phyloP scores from a whole-genome alignment of 495 filamentous ascomycete genomes.

The Aspergillus leporis region DNA sequence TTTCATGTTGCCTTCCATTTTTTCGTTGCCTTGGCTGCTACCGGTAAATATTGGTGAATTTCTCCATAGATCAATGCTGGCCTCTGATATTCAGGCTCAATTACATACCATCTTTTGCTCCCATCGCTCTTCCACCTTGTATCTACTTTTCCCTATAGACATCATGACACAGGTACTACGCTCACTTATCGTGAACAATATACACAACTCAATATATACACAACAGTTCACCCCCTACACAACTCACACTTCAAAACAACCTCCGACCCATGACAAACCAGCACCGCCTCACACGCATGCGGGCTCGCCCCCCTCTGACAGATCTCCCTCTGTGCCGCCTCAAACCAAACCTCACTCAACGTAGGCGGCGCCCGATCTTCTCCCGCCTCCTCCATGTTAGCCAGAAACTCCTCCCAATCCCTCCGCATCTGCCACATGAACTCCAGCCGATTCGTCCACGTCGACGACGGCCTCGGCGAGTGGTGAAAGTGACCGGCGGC shows the following conservation, averaged over 20 bases:
- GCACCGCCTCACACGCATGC: constrained; percentile 26
- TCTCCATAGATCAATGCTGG: not conserved
- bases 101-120: not conserved
- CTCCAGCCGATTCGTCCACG: constrained; percentile 29
- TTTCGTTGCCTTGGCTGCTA: not conserved
- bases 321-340: constrained; percentile 28
- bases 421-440: constrained; percentile 32
- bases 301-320: constrained; percentile 24
- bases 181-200: not conserved
- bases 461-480: not conserved
- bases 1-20: constrained; percentile 4
- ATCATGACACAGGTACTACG: not conserved
- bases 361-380: constrained; percentile 7
- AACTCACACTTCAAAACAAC: constrained; percentile 23
- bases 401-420: constrained; percentile 26
- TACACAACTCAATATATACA: not conserved
- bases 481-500: constrained; percentile 5
- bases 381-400: not conserved
- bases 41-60: constrained; percentile 2
- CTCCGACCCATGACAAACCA: constrained; percentile 25
- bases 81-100: not conserved
- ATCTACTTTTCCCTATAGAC: not conserved
- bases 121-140: not conserved
- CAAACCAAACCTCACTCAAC: constrained; percentile 31
- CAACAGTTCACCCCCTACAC: constrained; percentile 13